Evolutionary conservation across 2,329 filamentous ascomycete species (phyloP).

Genomic region (Davidsoniella virescens): DNA sequence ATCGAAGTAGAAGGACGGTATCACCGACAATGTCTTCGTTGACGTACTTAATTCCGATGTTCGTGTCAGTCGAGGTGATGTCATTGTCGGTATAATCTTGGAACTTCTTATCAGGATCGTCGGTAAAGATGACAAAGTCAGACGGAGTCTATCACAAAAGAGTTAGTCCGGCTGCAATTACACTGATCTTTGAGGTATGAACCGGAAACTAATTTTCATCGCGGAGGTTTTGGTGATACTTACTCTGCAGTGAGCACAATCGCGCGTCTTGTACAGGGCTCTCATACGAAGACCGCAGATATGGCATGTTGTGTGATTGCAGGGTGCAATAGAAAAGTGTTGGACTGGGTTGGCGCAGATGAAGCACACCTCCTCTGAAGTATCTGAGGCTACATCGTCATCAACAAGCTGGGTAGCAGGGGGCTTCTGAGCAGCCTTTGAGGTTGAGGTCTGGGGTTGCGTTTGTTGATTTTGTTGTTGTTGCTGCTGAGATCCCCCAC

Average conservation of each 20-base stretch:
- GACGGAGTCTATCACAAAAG: conserved; percentile 37
- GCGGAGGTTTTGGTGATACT: conserved; percentile 20
- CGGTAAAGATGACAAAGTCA: conserved; percentile 79
- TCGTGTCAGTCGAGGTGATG: conserved; percentile 63
- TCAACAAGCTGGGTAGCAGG: neutral
- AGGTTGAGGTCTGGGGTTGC: neutral
- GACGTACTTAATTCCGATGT: conserved; percentile 82
- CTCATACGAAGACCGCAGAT: conserved; percentile 85
- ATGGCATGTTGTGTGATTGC: conserved; percentile 93
- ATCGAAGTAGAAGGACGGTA: conserved; percentile 70
- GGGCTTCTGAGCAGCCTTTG: conserved; percentile 3
- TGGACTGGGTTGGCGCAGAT: conserved; percentile 87
- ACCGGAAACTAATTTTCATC: neutral
- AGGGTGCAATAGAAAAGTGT: conserved; percentile 78
- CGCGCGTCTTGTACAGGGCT: conserved; percentile 88
- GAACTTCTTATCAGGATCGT: conserved; percentile 64
- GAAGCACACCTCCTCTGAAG: conserved; percentile 67
- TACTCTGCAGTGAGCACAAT: conserved; percentile 90
- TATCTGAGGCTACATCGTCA: conserved; percentile 7
- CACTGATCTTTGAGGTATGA: neutral
- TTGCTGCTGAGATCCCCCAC: neutral
- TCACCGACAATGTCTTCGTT: conserved; percentile 82
- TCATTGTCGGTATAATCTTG: conserved; percentile 64
- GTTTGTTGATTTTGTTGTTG: neutral
- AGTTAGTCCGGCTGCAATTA: conserved; percentile 14